Evolutionary conservation across 768 basidiomycete genomes (phyloP), one percentile per base, ranked within the genome.

Genomic region (Kwoniella pini): DNA sequence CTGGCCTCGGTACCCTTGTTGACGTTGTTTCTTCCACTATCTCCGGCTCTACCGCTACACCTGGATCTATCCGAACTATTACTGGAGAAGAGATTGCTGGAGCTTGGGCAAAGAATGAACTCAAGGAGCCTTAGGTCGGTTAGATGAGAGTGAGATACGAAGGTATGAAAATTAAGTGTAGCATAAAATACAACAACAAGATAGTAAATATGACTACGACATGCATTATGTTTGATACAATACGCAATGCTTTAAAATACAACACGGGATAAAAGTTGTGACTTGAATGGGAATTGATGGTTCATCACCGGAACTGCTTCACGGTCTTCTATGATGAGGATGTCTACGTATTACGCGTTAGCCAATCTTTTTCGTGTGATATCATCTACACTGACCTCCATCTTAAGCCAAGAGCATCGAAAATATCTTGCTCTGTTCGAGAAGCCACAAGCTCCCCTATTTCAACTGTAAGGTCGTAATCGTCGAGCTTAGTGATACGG

Each of bases 341-440:
- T 65, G 70, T 45, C 72, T 30, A 10, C 9, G 12, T 43, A 2
- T 49, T 54, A 50, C 51, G 33, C 36, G 39, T 24, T 4, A 46
- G 15, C 2, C 12, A 24, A 42, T 9, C 7, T 26, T 22, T 13
- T 26, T 13, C 26, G n/a, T n/a, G n/a, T n/a, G 24, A n/a, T 24
- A 3, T 28, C 28, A 57, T 19, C 6, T 6, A 9, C 7, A 53
- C 70, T 60, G 59, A 69, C 64, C 75, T 43, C 71, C 70, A 75
- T n/a, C 75, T 49, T 6, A 78, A 50, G 0, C 84, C 82, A 39
- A 97, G 80, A 33, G 87, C 86, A 19, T 81, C 79, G 69, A 96
- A 92, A 33, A 97, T 94, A 64, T 92, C 89, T 71, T 87, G 82
- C 77, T 96, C 93, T 0, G 88, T 91, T 71, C 87, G 85, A 0